These are phyloP conservation scores for Mediolabrus comicus DNA, from an alignment of 108 stramenopile species.

Conservation along the genomic window DNA sequence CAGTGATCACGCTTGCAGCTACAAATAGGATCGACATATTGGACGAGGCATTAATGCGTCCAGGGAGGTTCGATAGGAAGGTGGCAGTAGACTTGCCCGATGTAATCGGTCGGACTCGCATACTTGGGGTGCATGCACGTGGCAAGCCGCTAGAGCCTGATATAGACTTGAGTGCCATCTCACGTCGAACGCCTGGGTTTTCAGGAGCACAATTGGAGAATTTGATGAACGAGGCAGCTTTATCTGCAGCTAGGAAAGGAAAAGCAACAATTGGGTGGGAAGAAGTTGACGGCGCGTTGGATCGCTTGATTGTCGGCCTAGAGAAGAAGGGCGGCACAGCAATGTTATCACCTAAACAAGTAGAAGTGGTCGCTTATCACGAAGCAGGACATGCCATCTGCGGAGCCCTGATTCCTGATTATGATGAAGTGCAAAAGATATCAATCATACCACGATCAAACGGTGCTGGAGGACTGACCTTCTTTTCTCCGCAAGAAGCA, in stretches of 20 bases:
- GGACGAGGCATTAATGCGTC: constrained; percentile 93
- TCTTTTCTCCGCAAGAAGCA: constrained; percentile 92
- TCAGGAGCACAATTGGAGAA: constrained; percentile 96
- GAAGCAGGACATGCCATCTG: constrained; percentile 96
- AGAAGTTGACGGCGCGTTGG: constrained; percentile 94
- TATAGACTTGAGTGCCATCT: constrained; percentile 91
- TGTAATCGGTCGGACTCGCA: constrained; percentile 87
- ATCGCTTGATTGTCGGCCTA: constrained; percentile 95
- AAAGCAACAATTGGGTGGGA: constrained; percentile 89
- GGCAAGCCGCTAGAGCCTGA: constrained; percentile 91
- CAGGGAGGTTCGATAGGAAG: constrained; percentile 98
- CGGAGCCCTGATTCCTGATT: constrained; percentile 86
- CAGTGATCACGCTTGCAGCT: constrained; percentile 96
- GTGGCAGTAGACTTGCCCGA: constrained; percentile 96
- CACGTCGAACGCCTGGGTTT: constrained; percentile 95
- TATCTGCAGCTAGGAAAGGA: constrained; percentile 75
- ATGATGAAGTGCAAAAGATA: constrained; percentile 97
- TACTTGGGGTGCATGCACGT: constrained; percentile 91
- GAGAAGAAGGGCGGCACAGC: constrained; percentile 92
- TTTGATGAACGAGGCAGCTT: constrained; percentile 97
- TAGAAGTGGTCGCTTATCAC: constrained; percentile 93
- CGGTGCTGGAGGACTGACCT: constrained; percentile 92
- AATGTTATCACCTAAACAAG: constrained; percentile 59
- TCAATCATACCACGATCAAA: constrained; percentile 93
- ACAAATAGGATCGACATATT: constrained; percentile 97